phyloP scores from a whole-genome alignment of 1,139 yeast genomes.

The Debaryomyces singareniensis region DNA sequence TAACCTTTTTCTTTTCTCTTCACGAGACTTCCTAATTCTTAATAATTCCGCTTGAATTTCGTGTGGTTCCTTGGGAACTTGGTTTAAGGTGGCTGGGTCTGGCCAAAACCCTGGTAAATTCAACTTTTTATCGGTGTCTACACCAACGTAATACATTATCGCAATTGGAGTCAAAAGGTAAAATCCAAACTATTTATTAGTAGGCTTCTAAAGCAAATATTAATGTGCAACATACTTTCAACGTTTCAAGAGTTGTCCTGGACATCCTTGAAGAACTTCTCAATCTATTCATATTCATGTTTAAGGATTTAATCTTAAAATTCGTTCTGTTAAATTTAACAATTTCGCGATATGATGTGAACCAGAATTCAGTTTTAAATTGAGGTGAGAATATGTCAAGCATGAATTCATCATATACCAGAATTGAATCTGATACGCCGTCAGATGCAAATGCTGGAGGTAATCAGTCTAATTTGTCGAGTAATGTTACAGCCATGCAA shows the following conservation, averaged over 20 bases:
- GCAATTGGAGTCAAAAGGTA: slow-evolving; percentile 80
- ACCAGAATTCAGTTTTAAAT: too few species aligned
- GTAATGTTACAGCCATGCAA: neutral
- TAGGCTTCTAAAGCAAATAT: neutral
- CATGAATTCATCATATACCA: slow-evolving; percentile 14
- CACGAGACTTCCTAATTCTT: slow-evolving; percentile 68
- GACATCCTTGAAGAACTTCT: slow-evolving; percentile 33
- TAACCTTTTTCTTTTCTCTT: slow-evolving; percentile 65
- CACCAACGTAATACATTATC: slow-evolving; percentile 88
- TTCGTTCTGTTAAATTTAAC: too few species aligned
- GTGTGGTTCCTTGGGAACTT: slow-evolving; percentile 87
- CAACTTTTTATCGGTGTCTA: slow-evolving; percentile 81
- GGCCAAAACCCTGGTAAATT: slow-evolving; percentile 98
- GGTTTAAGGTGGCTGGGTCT: slow-evolving; percentile 84
- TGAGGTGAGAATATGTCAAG: too few species aligned
- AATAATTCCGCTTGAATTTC: slow-evolving; percentile 90
- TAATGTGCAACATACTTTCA: slow-evolving; percentile 42
- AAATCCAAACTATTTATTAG: slow-evolving; percentile 58
- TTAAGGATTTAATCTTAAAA: too few species aligned
- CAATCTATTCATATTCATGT: slow-evolving; percentile 12
- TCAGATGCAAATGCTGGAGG: slow-evolving; percentile 2
- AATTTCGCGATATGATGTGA: too few species aligned
- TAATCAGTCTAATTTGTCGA: neutral
- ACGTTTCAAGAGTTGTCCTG: slow-evolving; percentile 64
- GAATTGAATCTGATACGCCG: slow-evolving; percentile 24